phyloP scores from a whole-genome alignment of 805 yeast genomes.

The Hanseniaspora opuntiae region DNA sequence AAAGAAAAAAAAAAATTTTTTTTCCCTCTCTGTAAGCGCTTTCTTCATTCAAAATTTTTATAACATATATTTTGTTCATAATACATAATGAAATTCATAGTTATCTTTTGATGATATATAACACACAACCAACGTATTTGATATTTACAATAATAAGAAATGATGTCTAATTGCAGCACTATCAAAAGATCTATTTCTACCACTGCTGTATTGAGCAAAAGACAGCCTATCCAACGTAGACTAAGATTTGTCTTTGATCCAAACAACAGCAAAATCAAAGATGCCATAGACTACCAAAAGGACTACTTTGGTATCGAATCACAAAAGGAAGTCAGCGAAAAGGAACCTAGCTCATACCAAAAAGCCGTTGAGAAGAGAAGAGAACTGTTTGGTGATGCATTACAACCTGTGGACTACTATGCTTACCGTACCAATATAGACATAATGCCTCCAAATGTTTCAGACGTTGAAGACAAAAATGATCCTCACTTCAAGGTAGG shows the following conservation, averaged over 20 bases:
- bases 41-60: too few relatives aligned
- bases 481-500: slow-evolving; percentile 77
- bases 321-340: not conserved
- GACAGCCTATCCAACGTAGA: not conserved
- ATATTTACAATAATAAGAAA: too few relatives aligned
- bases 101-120: too few relatives aligned
- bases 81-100: too few relatives aligned
- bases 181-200: not conserved
- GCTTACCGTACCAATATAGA: not conserved
- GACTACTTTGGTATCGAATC: not conserved
- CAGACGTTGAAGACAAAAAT: slow-evolving; percentile 34
- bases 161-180: not conserved
- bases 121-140: too few relatives aligned
- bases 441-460: not conserved
- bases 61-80: not conserved
- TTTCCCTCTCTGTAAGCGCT: too few relatives aligned
- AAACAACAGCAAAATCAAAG: not conserved
- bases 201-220: not conserved
- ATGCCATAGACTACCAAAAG: not conserved
- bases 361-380: not conserved
- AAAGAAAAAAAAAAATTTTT: too few relatives aligned
- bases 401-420: not conserved
- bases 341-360: not conserved
- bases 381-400: not conserved
- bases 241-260: not conserved